Evolutionary conservation across 371 early-diverging fungal genomes (phyloP).

Genomic region (Mortierella sp.): DNA sequence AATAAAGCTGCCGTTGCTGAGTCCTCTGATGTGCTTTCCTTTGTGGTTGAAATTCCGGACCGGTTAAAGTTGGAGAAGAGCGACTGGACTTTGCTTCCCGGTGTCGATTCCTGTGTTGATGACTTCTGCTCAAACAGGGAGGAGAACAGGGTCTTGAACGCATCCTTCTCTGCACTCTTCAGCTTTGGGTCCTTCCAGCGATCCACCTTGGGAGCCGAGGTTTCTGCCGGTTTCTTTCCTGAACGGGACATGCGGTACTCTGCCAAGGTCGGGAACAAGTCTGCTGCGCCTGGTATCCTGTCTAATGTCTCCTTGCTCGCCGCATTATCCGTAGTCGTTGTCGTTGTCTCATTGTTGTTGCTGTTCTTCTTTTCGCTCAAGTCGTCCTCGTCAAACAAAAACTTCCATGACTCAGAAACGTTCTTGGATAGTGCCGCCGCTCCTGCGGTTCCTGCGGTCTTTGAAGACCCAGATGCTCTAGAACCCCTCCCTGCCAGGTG

Average conservation of each 20-base stretch:
- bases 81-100: conserved; percentile 30
- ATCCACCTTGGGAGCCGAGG: neutral
- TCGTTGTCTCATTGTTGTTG: neutral
- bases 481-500: neutral
- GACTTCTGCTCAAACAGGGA: conserved; percentile 51
- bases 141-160: conserved; percentile 49
- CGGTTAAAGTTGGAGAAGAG: conserved; percentile 54
- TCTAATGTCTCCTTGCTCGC: conserved; percentile 33
- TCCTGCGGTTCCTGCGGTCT: neutral
- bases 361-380: conserved; percentile 16
- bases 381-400: conserved; percentile 52
- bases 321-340: neutral
- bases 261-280: conserved; percentile 29
- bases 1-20: conserved; percentile 4
- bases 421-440: neutral
- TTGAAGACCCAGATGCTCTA: too few relatives aligned
- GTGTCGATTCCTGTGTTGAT: conserved; percentile 7
- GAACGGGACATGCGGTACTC: conserved; percentile 13
- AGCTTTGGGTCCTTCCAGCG: conserved; percentile 51
- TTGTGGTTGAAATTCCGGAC: conserved; percentile 1
- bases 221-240: neutral
- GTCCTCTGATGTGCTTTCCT: neutral
- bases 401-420: conserved; percentile 44
- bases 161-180: conserved; percentile 43
- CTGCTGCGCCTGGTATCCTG: conserved; percentile 42